phyloP scores from a whole-genome alignment of 768 basidiomycete species.

The Mycena belliarum region DNA sequence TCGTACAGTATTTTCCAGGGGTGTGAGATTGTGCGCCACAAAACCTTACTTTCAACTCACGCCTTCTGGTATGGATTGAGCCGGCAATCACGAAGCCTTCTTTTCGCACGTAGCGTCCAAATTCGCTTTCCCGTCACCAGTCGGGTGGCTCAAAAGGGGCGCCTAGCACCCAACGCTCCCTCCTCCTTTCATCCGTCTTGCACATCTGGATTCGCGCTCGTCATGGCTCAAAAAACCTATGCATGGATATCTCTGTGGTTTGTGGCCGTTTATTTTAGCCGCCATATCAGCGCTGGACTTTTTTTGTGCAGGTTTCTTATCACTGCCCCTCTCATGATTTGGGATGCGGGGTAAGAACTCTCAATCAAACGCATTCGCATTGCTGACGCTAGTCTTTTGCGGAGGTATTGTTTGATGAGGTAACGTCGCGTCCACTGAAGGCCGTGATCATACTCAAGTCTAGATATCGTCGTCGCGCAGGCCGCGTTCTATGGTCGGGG shows the following conservation, averaged over 20 bases:
- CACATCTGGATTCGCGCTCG: background rate
- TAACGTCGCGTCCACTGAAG: no score
- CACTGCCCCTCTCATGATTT: conserved; percentile 61
- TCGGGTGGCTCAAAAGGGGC: conserved; percentile 20
- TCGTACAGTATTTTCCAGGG: conserved; percentile 10
- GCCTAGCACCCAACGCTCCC: conserved; percentile 1
- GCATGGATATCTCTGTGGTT: conserved; percentile 50
- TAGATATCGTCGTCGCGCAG: conserved; percentile 22
- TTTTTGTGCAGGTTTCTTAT: conserved; percentile 44
- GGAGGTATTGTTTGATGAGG: conserved; percentile 38
- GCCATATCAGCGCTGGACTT: background rate
- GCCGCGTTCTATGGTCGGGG: conserved; percentile 54
- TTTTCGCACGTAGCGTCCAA: conserved; percentile 22
- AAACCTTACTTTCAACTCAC: conserved; percentile 9
- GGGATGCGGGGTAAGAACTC: conserved; percentile 61
- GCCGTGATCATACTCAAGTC: conserved; percentile 23
- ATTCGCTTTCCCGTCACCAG: conserved; percentile 22
- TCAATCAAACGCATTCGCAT: background rate
- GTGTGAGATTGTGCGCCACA: conserved; percentile 13
- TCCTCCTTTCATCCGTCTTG: conserved; percentile 7
- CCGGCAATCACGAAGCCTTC: conserved; percentile 23
- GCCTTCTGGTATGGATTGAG: conserved; percentile 16
- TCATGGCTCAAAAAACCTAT: conserved; percentile 31
- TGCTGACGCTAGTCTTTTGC: conserved; percentile 19
- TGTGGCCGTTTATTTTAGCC: background rate